Base-by-base conservation (phyloP, 495 filamentous ascomycete species). In the Penicillium verhagenii region DNA sequence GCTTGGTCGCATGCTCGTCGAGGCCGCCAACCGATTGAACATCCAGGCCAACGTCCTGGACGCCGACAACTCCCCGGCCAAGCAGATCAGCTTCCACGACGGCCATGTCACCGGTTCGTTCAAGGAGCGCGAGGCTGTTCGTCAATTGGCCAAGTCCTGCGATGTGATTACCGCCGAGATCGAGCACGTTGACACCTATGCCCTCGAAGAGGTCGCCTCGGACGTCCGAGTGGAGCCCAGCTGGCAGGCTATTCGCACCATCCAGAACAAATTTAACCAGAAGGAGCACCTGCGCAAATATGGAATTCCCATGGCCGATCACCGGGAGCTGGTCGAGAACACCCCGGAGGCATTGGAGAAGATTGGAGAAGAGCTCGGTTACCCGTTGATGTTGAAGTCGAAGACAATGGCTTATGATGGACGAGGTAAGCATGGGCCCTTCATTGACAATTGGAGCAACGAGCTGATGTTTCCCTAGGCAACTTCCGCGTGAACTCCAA, bases 131-230 rank as follows among this genome's bases (percentile, higher is more conserved):
- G 82, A 82, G 23, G 85, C 86, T 26, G 87, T 98, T 55, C 84
- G 84, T 14, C 73, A 90, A 65, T 79, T 98, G 8, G 91, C 95
- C 6, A 75, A 81, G 33, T 67, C 79, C 6, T 94, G 88, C 59
- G 91, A 96, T 66, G 82, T 96, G 13, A 71, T 98, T 26, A 97
- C 95, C 7, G 88, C 94, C n/a, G 94, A 98, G 69, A 97, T 97
- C 58, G 94, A 98, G 73, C 94, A 98, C 76, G 92, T 98, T 51
- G 86, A 98, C 61, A 96, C 93, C 39, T 75, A 91, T 45, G 88
- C 92, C n/a, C 79, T 97, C 26, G 90, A 96, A 68, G 87, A 96
- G 54, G 81, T 96, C 39, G 83, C 85, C 13, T 74, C 88, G 38
- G 68, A 80, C 50, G 72, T 77, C 35, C 71, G 72, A 29, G 80